Base-by-base conservation (phyloP, 1,284 basidiomycete species). In the Cryptococcus maquisensis region DNA sequence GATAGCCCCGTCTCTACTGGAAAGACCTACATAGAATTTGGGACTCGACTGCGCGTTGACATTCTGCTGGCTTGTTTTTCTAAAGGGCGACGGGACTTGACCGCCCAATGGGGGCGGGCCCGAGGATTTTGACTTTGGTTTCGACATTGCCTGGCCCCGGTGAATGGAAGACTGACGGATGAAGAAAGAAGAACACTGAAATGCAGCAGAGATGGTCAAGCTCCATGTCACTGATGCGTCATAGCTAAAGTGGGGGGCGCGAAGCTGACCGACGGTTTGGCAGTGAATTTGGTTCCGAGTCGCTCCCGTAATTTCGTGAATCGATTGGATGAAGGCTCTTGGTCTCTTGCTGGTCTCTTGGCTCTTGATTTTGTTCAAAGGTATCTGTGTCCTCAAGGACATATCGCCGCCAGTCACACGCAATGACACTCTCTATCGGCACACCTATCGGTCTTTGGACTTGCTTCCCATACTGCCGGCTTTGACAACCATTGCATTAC, bases 21-120 rank as follows among this genome's bases (percentile, higher is more conserved):
- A 8, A 35, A 24, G 6, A 57, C 63, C 48, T 49, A 66, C 64
- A 37, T 66, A 66, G 57, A 66, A 66, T 18, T 58, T 63, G n/a
- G 61, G 54, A 16, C 21, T 36, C 18, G 49, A 36, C 39, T 52
- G 51, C 23, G 51, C 35, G 20, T 44, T 47, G 44, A 52, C 26
- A 21, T 51, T 49, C 37, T 54, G 54, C 35, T 52, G 51, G 37
- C 54, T 54, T 18, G 54, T 42, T 23, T 54, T 57, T 32, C 59
- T 45, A 21, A 55, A 52, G 40, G 54, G 54, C 4, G 58, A 52
- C 4, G 59, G 55, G 7, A 54, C 49, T 20, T 52, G 45, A 13
- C 18, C 26, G 7, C 35, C 41, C 10, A 46, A 44, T 26, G 51
- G 46, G 13, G 57, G 50, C n/a, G 44, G 44, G 32, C 49, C 48